These are phyloP conservation scores for Mycena maculata DNA, from an alignment of 768 basidiomycete species.

Conservation along the genomic window DNA sequence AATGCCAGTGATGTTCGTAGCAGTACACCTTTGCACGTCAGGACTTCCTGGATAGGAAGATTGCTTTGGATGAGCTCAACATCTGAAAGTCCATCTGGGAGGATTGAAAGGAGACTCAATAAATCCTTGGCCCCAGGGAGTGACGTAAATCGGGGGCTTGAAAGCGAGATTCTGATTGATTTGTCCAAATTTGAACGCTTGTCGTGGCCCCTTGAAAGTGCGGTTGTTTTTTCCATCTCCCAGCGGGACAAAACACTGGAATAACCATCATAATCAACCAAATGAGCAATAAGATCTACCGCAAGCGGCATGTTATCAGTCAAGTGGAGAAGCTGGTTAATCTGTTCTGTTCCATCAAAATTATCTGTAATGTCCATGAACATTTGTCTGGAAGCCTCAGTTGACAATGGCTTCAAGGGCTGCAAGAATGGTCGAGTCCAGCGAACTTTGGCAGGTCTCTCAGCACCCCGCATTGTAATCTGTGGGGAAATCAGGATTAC, in stretches of 20 bases:
- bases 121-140: neutral
- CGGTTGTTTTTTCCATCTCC: slow-evolving; percentile 5
- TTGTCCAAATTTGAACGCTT: neutral
- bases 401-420: too few relatives aligned
- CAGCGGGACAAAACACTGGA: neutral
- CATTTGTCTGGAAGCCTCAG: slow-evolving; percentile 3
- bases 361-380: slow-evolving; percentile 14
- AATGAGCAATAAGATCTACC: too few relatives aligned
- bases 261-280: too few relatives aligned
- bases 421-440: too few relatives aligned
- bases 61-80: too few relatives aligned
- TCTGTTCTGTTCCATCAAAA: neutral
- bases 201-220: neutral
- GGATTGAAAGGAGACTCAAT: too few relatives aligned
- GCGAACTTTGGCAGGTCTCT: too few relatives aligned
- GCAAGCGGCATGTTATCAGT: too few relatives aligned
- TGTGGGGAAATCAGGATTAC: neutral
- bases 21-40: too few relatives aligned
- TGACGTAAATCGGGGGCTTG: neutral
- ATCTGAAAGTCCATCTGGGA: too few relatives aligned
- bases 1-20: too few relatives aligned
- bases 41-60: too few relatives aligned
- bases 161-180: neutral
- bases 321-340: neutral
- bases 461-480: slow-evolving; percentile 10